A percentile compares a stretch with the other conserved stretches of the same genome.
phyloP scores from a whole-genome alignment of 768 basidiomycete species.

The Naganishia onofrii region DNA sequence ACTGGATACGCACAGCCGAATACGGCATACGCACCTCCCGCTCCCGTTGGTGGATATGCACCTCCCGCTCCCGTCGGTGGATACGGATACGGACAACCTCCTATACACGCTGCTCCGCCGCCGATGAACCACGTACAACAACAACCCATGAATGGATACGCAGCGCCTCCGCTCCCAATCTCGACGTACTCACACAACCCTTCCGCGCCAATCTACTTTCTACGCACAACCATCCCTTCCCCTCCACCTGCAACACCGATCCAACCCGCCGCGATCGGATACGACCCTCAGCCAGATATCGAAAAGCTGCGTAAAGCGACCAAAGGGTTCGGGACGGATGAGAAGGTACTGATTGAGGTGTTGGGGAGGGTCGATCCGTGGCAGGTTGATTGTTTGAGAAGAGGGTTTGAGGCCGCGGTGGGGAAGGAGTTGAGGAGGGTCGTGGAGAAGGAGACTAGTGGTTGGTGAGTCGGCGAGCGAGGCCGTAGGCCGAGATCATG shows the following conservation, averaged over 20 bases:
- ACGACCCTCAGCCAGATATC: constrained; percentile 50
- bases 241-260: constrained; percentile 44
- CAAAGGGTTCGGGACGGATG: constrained; percentile 51
- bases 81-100: background rate
- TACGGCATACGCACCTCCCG: background rate
- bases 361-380: constrained; percentile 47
- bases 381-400: constrained; percentile 47
- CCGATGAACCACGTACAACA: background rate
- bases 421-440: constrained; percentile 45
- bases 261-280: constrained; percentile 36
- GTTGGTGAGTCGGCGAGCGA: constrained; percentile 41
- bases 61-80: background rate
- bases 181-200: background rate
- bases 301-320: constrained; percentile 53
- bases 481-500: too few species aligned
- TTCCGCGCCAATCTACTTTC: constrained; percentile 30
- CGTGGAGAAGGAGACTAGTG: constrained; percentile 51
- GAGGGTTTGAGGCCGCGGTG: constrained; percentile 49
- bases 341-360: constrained; percentile 45
- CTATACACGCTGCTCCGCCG: background rate
- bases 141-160: background rate
- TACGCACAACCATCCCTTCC: constrained; percentile 45
- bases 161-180: background rate
- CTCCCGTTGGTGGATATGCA: background rate
- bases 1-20: background rate